Percentiles rank a stretch among this genome's conserved stretches.
Evolutionary conservation across 2,329 filamentous ascomycete genomes (phyloP).

Genomic region (Myrmaecium sp.): DNA sequence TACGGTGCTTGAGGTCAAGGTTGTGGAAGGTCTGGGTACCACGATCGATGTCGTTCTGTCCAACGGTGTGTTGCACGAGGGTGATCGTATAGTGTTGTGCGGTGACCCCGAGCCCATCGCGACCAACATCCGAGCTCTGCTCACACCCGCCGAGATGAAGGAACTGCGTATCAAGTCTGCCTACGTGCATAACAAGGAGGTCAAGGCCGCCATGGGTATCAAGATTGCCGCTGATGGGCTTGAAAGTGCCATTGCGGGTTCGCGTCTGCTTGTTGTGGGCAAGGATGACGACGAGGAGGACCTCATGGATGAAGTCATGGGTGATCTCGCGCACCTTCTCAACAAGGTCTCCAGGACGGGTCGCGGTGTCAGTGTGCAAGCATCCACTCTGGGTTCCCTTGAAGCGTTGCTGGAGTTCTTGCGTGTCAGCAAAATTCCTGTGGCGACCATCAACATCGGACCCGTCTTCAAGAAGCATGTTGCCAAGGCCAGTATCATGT

Average conservation of each 20-base stretch:
- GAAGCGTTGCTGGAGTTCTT: slow-evolving; percentile 95
- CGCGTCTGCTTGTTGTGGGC: slow-evolving; percentile 81
- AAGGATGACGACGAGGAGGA: slow-evolving; percentile 95
- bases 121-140: slow-evolving; percentile 84
- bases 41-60: slow-evolving; percentile 95
- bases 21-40: slow-evolving; percentile 95
- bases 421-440: slow-evolving; percentile 88
- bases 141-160: slow-evolving; percentile 84
- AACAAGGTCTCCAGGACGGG: slow-evolving; percentile 83
- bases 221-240: slow-evolving; percentile 96
- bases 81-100: slow-evolving; percentile 85
- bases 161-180: slow-evolving; percentile 88
- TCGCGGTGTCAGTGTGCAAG: slow-evolving; percentile 90
- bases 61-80: slow-evolving; percentile 87
- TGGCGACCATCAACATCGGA: slow-evolving; percentile 91
- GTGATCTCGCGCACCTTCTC: slow-evolving; percentile 79
- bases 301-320: slow-evolving; percentile 89
- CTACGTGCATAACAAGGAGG: slow-evolving; percentile 98
- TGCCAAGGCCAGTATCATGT: slow-evolving; percentile 83
- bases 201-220: slow-evolving; percentile 95
- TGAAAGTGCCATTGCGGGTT: slow-evolving; percentile 91
- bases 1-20: slow-evolving; percentile 96
- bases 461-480: slow-evolving; percentile 97
- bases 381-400: slow-evolving; percentile 89
- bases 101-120: slow-evolving; percentile 92